These are phyloP conservation scores for Nothophytophthora sp. DNA, from an alignment of 352 stramenopile species.

Conservation along the genomic window DNA sequence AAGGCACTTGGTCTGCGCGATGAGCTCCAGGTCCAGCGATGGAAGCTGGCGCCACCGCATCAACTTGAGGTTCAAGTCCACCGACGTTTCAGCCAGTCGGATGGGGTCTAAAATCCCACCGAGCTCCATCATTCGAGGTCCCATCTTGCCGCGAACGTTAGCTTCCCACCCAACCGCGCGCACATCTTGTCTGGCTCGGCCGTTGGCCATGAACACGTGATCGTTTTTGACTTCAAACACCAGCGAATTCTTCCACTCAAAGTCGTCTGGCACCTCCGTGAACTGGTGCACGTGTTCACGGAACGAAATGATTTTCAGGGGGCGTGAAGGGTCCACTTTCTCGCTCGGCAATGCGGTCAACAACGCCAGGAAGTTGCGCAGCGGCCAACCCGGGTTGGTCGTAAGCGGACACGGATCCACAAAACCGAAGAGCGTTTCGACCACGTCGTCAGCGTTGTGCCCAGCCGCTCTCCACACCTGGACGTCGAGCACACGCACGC, in stretches of 20 bases:
- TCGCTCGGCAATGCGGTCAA: conserved; percentile 39
- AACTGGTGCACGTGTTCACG: conserved; percentile 72
- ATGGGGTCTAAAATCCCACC: conserved; percentile 72
- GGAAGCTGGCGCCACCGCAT: conserved; percentile 99
- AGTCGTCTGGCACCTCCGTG: conserved; percentile 30
- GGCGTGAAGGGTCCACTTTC: conserved; percentile 29
- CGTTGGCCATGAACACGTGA: conserved; percentile 30
- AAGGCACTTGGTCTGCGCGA: conserved; percentile 93
- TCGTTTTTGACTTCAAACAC: conserved; percentile 57
- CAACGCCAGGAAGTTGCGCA: conserved; percentile 87
- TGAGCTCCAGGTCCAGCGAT: conserved; percentile 89
- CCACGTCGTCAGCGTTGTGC: conserved; percentile 1
- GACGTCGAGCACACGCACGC: conserved; percentile 32
- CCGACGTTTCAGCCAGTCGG: conserved; percentile 93
- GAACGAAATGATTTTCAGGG: conserved; percentile 65
- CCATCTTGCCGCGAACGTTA: conserved; percentile 73
- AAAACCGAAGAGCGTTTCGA: conserved; percentile 80
- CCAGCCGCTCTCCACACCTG: conserved; percentile 27
- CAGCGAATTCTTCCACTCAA: conserved; percentile 57
- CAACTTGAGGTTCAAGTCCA: conserved; percentile 98
- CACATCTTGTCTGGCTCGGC: conserved; percentile 29
- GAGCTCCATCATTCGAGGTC: conserved; percentile 79
- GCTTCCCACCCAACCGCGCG: conserved; percentile 72
- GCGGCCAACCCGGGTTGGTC: conserved; percentile 82
- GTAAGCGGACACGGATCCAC: conserved; percentile 83